phyloP scores from a whole-genome alignment of 140 eudicot species.

The Flaveria floridana region DNA sequence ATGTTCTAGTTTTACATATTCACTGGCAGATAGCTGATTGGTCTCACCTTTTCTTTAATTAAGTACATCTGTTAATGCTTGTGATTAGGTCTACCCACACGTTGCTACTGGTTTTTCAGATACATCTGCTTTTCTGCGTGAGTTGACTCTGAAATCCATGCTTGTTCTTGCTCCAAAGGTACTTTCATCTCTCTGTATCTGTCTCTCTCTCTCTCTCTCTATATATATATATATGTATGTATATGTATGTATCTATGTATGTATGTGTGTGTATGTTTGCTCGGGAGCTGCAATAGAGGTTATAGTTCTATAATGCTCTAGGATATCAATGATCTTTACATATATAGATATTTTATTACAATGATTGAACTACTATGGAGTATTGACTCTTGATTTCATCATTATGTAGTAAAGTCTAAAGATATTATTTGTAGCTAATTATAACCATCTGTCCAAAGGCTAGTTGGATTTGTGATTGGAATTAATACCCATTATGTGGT shows the following conservation, averaged over 20 bases:
- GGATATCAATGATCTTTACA: background rate
- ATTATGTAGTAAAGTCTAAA: background rate
- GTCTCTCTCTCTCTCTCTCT: background rate
- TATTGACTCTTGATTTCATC: background rate
- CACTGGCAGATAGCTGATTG: constrained; percentile 16
- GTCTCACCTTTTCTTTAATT: constrained; percentile 11
- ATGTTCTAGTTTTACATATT: constrained; percentile 9
- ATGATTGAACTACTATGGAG: background rate
- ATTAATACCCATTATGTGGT: background rate
- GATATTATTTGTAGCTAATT: background rate
- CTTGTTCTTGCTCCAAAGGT: constrained; percentile 99
- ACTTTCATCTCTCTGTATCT: constrained; percentile 14
- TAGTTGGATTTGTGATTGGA: background rate
- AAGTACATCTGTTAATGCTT: constrained; percentile 26
- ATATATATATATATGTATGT: too few species aligned
- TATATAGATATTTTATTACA: constrained; percentile 1
- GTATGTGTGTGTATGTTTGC: background rate
- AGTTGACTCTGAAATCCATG: constrained; percentile 91
- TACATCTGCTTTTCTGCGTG: constrained; percentile 93
- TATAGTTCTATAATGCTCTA: background rate
- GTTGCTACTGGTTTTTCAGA: constrained; percentile 93
- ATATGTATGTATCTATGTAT: background rate
- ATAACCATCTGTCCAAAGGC: background rate
- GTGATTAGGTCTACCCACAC: constrained; percentile 78
- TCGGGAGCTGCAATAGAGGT: background rate